Conservation (phyloP, 75 land plant species). For the Sequoia sempervirens region DNA sequence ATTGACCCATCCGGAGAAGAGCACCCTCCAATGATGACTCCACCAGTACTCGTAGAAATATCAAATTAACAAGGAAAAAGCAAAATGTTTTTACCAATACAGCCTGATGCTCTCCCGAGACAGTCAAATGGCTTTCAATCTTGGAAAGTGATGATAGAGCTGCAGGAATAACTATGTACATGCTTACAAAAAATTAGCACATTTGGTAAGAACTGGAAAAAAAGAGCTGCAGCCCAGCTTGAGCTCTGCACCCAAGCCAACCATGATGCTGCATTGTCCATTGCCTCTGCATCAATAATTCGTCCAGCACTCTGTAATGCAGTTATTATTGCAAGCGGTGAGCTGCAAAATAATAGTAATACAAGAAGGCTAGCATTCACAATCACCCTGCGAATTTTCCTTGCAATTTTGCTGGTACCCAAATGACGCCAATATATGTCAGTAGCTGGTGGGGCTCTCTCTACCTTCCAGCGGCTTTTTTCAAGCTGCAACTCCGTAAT, state of each 20-base stretch:
- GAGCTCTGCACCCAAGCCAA: constrained; percentile 71
- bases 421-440: constrained; percentile 92
- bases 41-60: constrained; percentile 67
- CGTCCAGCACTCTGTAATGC: constrained; percentile 68
- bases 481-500: constrained; percentile 63
- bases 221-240: constrained; percentile 61
- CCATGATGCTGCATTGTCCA: constrained; percentile 76
- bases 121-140: constrained; percentile 77
- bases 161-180: constrained; percentile 80
- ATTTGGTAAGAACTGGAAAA: constrained; percentile 85
- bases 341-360: constrained; percentile 74
- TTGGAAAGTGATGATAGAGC: constrained; percentile 71
- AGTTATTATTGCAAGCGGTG: constrained; percentile 75
- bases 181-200: constrained; percentile 81
- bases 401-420: constrained; percentile 54
- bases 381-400: constrained; percentile 47
- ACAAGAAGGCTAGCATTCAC: constrained; percentile 65
- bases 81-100: constrained; percentile 78
- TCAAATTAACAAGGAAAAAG: constrained; percentile 86
- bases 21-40: constrained; percentile 79
- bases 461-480: constrained; percentile 76
- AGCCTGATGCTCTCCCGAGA: constrained; percentile 88
- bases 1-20: constrained; percentile 60
- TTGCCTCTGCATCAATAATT: constrained; percentile 73
- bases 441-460: constrained; percentile 77